These are phyloP conservation scores for Fonsecaea pugnacius DNA, from an alignment of 2,329 filamentous ascomycete species.

Conservation along the genomic window DNA sequence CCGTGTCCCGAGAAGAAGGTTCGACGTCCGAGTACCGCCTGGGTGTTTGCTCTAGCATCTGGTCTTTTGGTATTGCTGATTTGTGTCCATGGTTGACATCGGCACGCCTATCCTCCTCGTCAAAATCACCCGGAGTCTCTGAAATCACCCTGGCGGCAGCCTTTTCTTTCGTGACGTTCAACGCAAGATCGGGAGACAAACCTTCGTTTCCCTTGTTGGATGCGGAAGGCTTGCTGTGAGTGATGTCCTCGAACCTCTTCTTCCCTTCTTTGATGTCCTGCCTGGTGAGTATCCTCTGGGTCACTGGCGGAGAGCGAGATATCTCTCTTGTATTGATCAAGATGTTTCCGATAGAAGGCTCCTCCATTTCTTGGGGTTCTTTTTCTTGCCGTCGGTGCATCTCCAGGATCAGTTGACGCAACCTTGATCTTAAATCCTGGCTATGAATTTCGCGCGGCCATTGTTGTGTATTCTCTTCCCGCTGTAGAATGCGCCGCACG, in stretches of 20 bases:
- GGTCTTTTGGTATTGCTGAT: background rate
- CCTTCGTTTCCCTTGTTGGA: background rate
- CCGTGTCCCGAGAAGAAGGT: background rate
- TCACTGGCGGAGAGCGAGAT: background rate
- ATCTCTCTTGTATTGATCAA: conserved; percentile 27
- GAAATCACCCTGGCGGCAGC: background rate
- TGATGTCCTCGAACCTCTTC: conserved; percentile 14
- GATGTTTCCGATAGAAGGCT: conserved; percentile 34
- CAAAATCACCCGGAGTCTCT: background rate
- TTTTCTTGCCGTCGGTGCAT: conserved; percentile 35
- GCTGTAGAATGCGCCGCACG: conserved; percentile 66
- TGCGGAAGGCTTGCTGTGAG: background rate
- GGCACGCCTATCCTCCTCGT: background rate
- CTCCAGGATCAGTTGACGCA: conserved; percentile 35
- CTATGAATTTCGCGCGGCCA: conserved; percentile 35
- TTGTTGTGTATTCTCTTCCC: conserved; percentile 60
- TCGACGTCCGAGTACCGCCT: background rate
- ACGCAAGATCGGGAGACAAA: background rate
- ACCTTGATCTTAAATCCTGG: conserved; percentile 32
- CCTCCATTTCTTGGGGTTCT: conserved; percentile 40
- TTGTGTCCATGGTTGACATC: background rate
- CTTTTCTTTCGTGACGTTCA: background rate
- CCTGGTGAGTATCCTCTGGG: background rate
- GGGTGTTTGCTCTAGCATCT: background rate
- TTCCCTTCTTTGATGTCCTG: conserved; percentile 23